Base-by-base conservation (phyloP, 2,329 filamentous ascomycete species). In the Emergomyces orientalis region DNA sequence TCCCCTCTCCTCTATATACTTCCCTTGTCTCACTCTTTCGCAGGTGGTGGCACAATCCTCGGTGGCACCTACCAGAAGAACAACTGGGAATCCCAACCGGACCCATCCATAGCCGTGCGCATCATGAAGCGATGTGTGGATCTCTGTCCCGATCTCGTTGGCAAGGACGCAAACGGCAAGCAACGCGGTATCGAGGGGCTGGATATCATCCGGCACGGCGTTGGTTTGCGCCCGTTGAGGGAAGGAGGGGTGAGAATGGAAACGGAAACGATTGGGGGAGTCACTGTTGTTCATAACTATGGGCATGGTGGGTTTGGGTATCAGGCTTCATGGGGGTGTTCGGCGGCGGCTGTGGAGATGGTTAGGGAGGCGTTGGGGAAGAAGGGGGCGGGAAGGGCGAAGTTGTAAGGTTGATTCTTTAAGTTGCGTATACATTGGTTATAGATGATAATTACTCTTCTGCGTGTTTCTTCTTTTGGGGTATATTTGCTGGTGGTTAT, bases 21-120 rank as follows among this genome's bases (percentile, higher is more conserved):
- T 19, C 11, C 25, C 14, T 34, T 27, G 19, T 14, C 56, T 37
- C 43, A 49, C 37, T 63, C 65, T 55, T 27, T 2, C 59, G 0
- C 59, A 72, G 83, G 86, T n/a, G 92, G 91, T 25, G 92, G 92
- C 13, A 94, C 90, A 0, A 82, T 96, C 51, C 78, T 96, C 2
- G 92, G 91, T n/a, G 92, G 92, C 2, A 93, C 87, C 56, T 89
- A 95, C 70, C 87, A 91, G 73, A 84, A 88, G 69, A 82, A 86
- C 34, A 88, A 86, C 70, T 96, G 90, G 90, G 89, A 94, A 68
- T 83, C 86, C 45, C 82, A 87, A 67, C 86, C 88, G 0, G 91
- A 96, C 69, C 87, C 88, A 0, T 90, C 89, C 71, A 80, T 91
- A n/a, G 90, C 91, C 0, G 76, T 83, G 61, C 82, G 91, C 14